Base-by-base conservation (phyloP, 2,329 filamentous ascomycete species). In the Nigrograna mackinnonii region DNA sequence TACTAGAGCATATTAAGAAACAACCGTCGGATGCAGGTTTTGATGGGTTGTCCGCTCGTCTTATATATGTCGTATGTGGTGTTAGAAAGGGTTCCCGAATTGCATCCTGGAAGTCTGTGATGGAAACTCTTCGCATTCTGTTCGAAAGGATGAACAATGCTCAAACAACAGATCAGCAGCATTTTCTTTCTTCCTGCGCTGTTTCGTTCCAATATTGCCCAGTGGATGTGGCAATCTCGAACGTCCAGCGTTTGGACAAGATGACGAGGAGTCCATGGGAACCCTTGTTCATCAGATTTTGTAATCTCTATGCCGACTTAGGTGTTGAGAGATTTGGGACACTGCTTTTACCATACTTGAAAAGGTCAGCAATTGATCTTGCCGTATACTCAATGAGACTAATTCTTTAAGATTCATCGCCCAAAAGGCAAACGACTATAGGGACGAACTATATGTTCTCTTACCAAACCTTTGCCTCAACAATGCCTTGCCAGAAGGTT, bases 51-150 rank as follows among this genome's bases (percentile, higher is more conserved):
- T 64, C 63, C 2, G 55, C 65, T 16, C 63, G 65, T 16, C 73
- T 92, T 13, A 70, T 96, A 4, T 86, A 87, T 21, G 79, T 85
- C 1, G 71, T 86, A 32, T 77, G 82, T n/a, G 86, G 87, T 30
- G 91, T 94, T n/a, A 82, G 92, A 33, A 91, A 87, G 64, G 94
- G 91, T 12, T 78, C 78, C 30, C 80, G 92, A 50, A 77, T 97
- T 22, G 73, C 69, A 9, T 75, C 87, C 49, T 99, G 94, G 94
- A 72, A 77, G 36, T 60, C 71, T 2, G 66, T 94, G 9, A 73
- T 91, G 26, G 74, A 79, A 7, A 41, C 50, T 4, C 45, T 70
- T 4, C 51, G 55, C 13, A 44, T 39, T 4, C 48, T 75, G 7
- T 38, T 50, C 12, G 49, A 53, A 78, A 11, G 70, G 72, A 36